A percentile compares a stretch with the other conserved stretches of the same genome.
Evolutionary conservation across 2,329 filamentous ascomycete species (phyloP).

Genomic region (Apiospora phragmitis): DNA sequence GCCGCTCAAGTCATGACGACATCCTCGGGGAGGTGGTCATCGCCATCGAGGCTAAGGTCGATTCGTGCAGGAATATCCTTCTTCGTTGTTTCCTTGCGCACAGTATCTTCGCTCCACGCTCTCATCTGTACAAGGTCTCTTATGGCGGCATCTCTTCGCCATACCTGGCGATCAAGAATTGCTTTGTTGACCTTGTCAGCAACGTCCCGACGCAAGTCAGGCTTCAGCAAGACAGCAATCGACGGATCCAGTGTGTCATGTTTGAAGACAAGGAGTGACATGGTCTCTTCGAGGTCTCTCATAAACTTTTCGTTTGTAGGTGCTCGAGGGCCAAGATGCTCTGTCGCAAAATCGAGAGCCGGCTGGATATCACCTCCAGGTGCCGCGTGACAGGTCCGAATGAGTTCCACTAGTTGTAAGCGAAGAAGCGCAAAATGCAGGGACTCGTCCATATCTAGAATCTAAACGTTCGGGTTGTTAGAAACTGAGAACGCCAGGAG

Average conservation of each 20-base stretch:
- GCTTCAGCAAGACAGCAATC: conserved; percentile 74
- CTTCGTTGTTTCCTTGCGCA: conserved; percentile 39
- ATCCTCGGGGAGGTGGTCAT: conserved; percentile 34
- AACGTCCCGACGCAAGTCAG: conserved; percentile 77
- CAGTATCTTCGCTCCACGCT: conserved; percentile 77
- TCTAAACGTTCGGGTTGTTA: conserved; percentile 51
- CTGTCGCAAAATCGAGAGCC: conserved; percentile 83
- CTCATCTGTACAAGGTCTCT: conserved; percentile 78
- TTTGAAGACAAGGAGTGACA: conserved; percentile 88
- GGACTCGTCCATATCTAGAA: conserved; percentile 78
- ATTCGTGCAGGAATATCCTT: conserved; percentile 42
- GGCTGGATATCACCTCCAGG: conserved; percentile 72
- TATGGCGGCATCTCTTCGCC: conserved; percentile 78
- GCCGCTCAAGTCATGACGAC: conserved; percentile 49
- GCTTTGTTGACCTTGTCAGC: conserved; percentile 88
- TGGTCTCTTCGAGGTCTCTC: conserved; percentile 85
- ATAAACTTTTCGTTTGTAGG: conserved; percentile 80
- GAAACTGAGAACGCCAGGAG: background rate
- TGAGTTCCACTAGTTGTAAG: conserved; percentile 91
- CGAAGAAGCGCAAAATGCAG: conserved; percentile 89
- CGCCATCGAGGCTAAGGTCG: conserved; percentile 38
- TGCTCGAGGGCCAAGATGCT: conserved; percentile 83
- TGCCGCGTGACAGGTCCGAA: conserved; percentile 69
- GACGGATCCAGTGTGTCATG: conserved; percentile 76
- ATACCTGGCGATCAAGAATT: conserved; percentile 72